A percentile compares a stretch with the other conserved stretches of the same genome.
These are phyloP conservation scores for Dichomitus squalens DNA, from an alignment of 1,284 basidiomycete genomes.

Conservation along the genomic window DNA sequence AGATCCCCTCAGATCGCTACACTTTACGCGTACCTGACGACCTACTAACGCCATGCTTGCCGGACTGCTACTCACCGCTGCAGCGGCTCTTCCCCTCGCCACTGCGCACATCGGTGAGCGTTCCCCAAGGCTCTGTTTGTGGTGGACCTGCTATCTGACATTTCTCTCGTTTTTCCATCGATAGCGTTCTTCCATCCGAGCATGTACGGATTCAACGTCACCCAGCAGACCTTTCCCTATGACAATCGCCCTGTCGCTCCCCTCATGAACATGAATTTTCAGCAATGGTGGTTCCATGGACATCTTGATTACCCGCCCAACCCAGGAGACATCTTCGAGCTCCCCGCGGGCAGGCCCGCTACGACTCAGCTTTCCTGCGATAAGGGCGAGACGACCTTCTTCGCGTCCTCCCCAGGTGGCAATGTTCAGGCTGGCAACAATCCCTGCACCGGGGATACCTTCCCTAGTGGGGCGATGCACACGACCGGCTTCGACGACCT, in stretches of 20 bases:
- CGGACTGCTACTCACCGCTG: constrained; percentile 6
- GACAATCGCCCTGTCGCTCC: constrained; percentile 59
- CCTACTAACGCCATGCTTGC: constrained; percentile 10
- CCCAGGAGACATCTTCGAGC: constrained; percentile 53
- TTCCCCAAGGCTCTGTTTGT: neutral
- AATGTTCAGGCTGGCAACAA: constrained; percentile 49
- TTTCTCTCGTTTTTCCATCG: neutral
- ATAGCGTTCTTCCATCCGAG: constrained; percentile 35
- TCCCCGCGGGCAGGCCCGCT: constrained; percentile 54
- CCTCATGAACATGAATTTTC: constrained; percentile 51
- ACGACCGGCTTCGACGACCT: constrained; percentile 55
- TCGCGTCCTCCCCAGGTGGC: constrained; percentile 44
- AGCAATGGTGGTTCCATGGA: constrained; percentile 73
- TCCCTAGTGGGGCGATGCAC: constrained; percentile 48
- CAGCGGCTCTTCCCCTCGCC: constrained; percentile 15
- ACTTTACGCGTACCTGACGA: neutral
- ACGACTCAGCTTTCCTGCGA: constrained; percentile 58
- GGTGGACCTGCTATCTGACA: neutral
- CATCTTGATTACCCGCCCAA: constrained; percentile 60
- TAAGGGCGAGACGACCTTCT: constrained; percentile 58
- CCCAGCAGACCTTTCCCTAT: constrained; percentile 46
- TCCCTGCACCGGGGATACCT: constrained; percentile 43
- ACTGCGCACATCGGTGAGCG: constrained; percentile 21
- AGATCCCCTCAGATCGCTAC: neutral
- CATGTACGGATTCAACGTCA: constrained; percentile 60